Evolutionary conservation across 1,139 yeast genomes (phyloP), one percentile per base, ranked within the genome.

Genomic region (Candida sanyaensis): DNA sequence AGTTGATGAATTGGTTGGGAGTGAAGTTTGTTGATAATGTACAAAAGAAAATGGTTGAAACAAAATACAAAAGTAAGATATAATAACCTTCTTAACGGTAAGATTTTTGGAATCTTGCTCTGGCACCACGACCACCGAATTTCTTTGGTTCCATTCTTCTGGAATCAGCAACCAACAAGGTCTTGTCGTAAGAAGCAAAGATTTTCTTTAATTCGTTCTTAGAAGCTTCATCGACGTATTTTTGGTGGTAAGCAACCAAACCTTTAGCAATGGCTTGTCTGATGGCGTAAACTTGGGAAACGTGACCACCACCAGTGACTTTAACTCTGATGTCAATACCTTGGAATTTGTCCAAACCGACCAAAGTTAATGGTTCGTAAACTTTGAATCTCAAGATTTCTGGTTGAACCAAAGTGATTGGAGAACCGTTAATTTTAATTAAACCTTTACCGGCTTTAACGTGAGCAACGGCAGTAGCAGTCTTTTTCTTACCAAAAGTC

Each of bases 91-190:
- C 48, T 84, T 92, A 93, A 91, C 99, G 99, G 96, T 93, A 93
- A 79, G 99, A 93, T 81, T 93, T 93, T 86, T 93, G 99, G 97
- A 89, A 93, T 85, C 98, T 92, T 76, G 99, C 95, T 84, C 99
- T 93, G 83, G 99, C 99, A 90, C 99, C 99, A 81, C 96, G 96
- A 86, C 99, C 99, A 86, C 99, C 99, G 84, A 92, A 93, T 86
- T 93, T 93, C 97, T 93, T 93, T 87, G 99, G 99, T 85, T 93
- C 99, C 87, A 92, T 87, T 87, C 96, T 93, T 88, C 99, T 91
- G 71, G 98, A 84, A 80, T 93, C 99, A 69, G 99, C 99, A 78
- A 93, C 95, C 80, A 93, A 88, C 78, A 93, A 87, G 77, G 99
- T 91, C 84, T 97, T 92, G 93, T 93, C 99, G 87, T 92, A 95